Conservation (phyloP, 1,284 basidiomycete genomes). For the Leccinum pachyderme region DNA sequence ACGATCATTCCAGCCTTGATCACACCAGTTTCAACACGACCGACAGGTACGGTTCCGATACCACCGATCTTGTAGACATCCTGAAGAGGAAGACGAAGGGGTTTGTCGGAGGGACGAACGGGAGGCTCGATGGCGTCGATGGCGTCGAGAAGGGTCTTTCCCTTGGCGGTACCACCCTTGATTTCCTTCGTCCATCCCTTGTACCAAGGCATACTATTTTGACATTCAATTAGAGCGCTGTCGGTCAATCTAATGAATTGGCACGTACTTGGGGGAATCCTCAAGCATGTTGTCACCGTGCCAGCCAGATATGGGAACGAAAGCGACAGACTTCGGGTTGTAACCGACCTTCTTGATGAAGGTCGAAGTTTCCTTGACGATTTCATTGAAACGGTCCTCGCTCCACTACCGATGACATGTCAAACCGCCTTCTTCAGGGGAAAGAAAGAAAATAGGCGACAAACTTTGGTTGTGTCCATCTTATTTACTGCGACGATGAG, state of each 20-base stretch:
- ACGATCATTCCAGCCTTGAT: slow-evolving; percentile 99
- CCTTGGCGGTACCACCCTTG: slow-evolving; percentile 91
- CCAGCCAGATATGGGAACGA: slow-evolving; percentile 99
- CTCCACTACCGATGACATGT: slow-evolving; percentile 68
- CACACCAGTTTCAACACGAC: slow-evolving; percentile 99
- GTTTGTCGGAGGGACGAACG: slow-evolving; percentile 95
- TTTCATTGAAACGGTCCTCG: slow-evolving; percentile 99
- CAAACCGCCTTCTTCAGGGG: neutral
- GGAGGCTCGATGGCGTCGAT: slow-evolving; percentile 99
- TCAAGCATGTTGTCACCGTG: slow-evolving; percentile 99
- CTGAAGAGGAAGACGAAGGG: slow-evolving; percentile 99
- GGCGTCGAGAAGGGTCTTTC: slow-evolving; percentile 99
- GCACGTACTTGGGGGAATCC: slow-evolving; percentile 83
- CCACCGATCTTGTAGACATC: slow-evolving; percentile 99
- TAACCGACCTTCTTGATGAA: slow-evolving; percentile 99
- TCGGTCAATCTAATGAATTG: neutral
- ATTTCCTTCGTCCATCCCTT: slow-evolving; percentile 98
- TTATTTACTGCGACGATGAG: slow-evolving; percentile 99
- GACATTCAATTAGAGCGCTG: slow-evolving; percentile 9
- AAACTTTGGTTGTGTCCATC: slow-evolving; percentile 96
- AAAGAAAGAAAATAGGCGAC: neutral
- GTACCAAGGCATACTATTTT: slow-evolving; percentile 94
- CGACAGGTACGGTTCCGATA: slow-evolving; percentile 99
- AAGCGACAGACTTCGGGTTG: slow-evolving; percentile 98
- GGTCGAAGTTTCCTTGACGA: slow-evolving; percentile 97